Percentiles rank a stretch among this genome's conserved stretches.
Evolutionary conservation across 306 rosid species (phyloP).

Genomic region (Inga laurina): DNA sequence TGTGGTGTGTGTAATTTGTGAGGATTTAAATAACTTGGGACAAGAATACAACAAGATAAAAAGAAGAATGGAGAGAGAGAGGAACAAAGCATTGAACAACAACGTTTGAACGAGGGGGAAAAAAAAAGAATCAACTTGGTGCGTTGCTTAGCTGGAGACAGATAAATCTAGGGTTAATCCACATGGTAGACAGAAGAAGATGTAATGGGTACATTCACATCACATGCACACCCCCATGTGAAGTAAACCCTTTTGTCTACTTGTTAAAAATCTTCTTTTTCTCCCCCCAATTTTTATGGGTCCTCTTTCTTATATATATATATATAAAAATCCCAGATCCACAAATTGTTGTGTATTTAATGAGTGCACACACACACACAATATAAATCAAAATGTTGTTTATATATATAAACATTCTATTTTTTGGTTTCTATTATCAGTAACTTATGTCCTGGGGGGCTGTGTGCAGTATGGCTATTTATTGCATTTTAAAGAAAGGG

Average conservation of each 20-base stretch:
- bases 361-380: background rate
- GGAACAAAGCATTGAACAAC: background rate
- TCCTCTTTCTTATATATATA: background rate
- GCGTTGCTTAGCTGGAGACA: constrained; percentile 89
- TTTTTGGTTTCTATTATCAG: background rate
- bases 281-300: background rate
- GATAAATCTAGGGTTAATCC: constrained; percentile 77
- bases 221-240: constrained; percentile 85
- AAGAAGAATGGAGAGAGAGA: constrained; percentile 14
- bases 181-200: constrained; percentile 79
- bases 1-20: constrained; percentile 28
- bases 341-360: constrained; percentile 32
- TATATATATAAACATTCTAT: background rate
- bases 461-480: background rate
- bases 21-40: constrained; percentile 27
- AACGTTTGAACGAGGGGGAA: background rate
- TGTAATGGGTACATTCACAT: constrained; percentile 80
- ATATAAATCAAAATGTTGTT: background rate
- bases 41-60: constrained; percentile 21
- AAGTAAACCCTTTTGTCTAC: constrained; percentile 78
- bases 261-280: constrained; percentile 20
- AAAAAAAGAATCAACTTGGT: constrained; percentile 50
- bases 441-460: constrained; percentile 19
- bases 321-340: constrained; percentile 29
- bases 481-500: constrained; percentile 11